Evolutionary conservation across 1,139 yeast genomes (phyloP).

Genomic region (Yueomyces sp.): DNA sequence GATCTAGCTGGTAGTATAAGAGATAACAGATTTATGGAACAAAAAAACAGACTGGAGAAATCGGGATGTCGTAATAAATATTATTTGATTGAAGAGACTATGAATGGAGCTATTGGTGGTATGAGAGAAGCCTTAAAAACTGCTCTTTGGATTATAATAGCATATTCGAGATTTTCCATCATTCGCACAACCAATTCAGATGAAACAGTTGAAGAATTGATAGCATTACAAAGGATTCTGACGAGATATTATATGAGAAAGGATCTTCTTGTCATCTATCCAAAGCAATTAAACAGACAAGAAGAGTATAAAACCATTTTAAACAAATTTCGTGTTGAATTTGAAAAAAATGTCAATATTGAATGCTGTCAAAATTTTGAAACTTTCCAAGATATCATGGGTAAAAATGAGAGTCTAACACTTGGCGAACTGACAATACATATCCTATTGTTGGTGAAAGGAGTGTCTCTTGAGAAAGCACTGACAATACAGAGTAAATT

Average conservation of each 20-base stretch:
- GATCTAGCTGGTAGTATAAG: constrained; percentile 73
- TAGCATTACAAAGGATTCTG: constrained; percentile 43
- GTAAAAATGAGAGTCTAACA: constrained; percentile 59
- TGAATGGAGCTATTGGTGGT: constrained; percentile 30
- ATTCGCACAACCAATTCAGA: constrained; percentile 61
- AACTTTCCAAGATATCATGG: constrained; percentile 56
- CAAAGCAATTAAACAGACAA: constrained; percentile 38
- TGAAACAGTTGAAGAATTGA: constrained; percentile 58
- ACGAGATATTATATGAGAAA: constrained; percentile 26
- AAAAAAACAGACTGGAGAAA: constrained; percentile 59
- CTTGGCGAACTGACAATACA: constrained; percentile 64
- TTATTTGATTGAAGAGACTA: constrained; percentile 74
- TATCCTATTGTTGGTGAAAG: constrained; percentile 69
- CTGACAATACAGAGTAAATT: constrained; percentile 44
- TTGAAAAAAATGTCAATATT: constrained; percentile 25
- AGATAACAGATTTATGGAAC: constrained; percentile 84
- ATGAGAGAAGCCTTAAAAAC: constrained; percentile 64
- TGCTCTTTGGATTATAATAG: constrained; percentile 59
- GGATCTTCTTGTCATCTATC: constrained; percentile 36
- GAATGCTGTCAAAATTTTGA: constrained; percentile 54
- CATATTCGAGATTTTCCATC: constrained; percentile 54
- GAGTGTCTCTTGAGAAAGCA: constrained; percentile 80
- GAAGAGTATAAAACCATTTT: constrained; percentile 36
- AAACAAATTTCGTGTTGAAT: constrained; percentile 31
- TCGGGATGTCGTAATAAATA: constrained; percentile 57